Evolutionary conservation across 768 basidiomycete species (phyloP).

Genomic region (Sistotremastrum suecicum): DNA sequence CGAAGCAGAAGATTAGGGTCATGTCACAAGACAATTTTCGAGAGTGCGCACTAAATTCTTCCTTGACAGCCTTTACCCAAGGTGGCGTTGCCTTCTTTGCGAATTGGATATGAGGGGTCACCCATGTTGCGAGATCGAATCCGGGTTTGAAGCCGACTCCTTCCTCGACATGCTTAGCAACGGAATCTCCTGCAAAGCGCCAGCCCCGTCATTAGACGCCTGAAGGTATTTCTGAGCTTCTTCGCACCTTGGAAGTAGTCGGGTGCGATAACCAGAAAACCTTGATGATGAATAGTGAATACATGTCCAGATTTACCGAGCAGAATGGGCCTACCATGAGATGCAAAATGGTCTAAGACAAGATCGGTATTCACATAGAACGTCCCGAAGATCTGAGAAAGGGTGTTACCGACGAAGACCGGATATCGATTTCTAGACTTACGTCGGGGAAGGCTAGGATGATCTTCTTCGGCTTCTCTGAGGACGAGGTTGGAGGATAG

Average conservation of each 20-base stretch:
- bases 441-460: slow-evolving; percentile 47
- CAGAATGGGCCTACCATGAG: slow-evolving; percentile 26
- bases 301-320: no score
- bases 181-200: slow-evolving; percentile 25
- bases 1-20: no score
- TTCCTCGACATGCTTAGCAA: slow-evolving; percentile 26
- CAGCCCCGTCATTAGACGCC: no score
- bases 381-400: slow-evolving; percentile 26
- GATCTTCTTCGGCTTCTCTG: slow-evolving; percentile 24
- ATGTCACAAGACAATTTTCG: neutral
- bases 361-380: slow-evolving; percentile 44
- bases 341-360: slow-evolving; percentile 50
- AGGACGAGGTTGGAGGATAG: slow-evolving; percentile 20
- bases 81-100: slow-evolving; percentile 28
- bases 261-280: slow-evolving; percentile 41
- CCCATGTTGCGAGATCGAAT: slow-evolving; percentile 30
- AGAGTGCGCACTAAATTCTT: slow-evolving; percentile 27
- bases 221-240: no score
- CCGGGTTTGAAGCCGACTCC: slow-evolving; percentile 5
- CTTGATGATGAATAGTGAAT: slow-evolving; percentile 15
- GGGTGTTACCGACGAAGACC: no score
- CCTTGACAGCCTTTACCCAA: slow-evolving; percentile 39
- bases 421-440: no score
- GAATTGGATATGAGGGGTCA: slow-evolving; percentile 17
- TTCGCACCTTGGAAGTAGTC: slow-evolving; percentile 39